Evolutionary conservation across 1,139 yeast species (phyloP).

Genomic region (Saccharomycopsis hybrid): DNA sequence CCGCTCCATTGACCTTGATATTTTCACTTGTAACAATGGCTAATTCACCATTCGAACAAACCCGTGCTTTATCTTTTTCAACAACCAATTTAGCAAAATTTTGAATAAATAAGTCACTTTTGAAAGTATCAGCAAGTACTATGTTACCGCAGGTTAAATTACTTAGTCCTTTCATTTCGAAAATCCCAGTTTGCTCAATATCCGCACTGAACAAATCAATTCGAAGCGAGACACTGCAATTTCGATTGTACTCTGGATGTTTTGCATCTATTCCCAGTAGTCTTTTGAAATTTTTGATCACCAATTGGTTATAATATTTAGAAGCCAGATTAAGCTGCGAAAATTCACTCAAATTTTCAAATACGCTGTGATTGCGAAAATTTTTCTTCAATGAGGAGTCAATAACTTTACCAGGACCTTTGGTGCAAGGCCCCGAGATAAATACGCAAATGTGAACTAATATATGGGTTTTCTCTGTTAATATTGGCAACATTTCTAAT

Average conservation of each 20-base stretch:
- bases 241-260: no score
- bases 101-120: constrained; percentile 57
- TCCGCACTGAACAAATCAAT: constrained; percentile 28
- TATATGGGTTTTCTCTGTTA: constrained; percentile 39
- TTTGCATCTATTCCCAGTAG: neutral
- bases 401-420: constrained; percentile 57
- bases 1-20: constrained; percentile 54
- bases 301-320: constrained; percentile 46
- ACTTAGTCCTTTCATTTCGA: constrained; percentile 57
- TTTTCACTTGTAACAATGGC: constrained; percentile 52
- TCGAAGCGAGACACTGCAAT: constrained; percentile 1
- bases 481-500: no score
- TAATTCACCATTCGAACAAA: constrained; percentile 43
- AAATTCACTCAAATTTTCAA: constrained; percentile 40
- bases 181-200: constrained; percentile 62
- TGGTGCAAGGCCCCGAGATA: constrained; percentile 61
- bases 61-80: constrained; percentile 35
- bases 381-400: constrained; percentile 53
- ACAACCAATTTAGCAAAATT: constrained; percentile 51
- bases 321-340: constrained; percentile 52
- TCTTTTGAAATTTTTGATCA: constrained; percentile 23
- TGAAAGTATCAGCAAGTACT: constrained; percentile 56
- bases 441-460: constrained; percentile 55
- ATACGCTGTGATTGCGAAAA: constrained; percentile 59
- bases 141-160: constrained; percentile 57